Percentiles rank a stretch among this genome's conserved stretches.
Conservation (phyloP, 2,329 filamentous ascomycete species). For the Sarocladium oryzae region DNA sequence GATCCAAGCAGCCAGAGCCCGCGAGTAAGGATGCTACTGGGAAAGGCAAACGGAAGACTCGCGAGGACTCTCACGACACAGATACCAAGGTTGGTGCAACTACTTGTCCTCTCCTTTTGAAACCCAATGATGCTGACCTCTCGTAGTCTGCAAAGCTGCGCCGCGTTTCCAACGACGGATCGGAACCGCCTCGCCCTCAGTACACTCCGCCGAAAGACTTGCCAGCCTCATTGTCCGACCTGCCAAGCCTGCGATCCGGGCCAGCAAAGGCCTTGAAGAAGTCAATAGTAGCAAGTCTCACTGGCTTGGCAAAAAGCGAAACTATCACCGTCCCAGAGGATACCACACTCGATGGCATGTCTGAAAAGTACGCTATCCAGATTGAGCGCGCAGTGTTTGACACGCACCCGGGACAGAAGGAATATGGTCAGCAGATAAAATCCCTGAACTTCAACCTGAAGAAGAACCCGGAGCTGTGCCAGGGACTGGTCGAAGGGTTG, state of each 20-base stretch:
- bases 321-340: slow-evolving; percentile 57
- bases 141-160: slow-evolving; percentile 39
- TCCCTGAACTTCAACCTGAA: slow-evolving; percentile 82
- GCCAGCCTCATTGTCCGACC: slow-evolving; percentile 42
- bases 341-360: slow-evolving; percentile 55
- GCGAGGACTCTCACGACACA: slow-evolving; percentile 49
- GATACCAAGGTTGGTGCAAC: slow-evolving; percentile 44
- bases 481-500: slow-evolving; percentile 65
- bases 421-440: slow-evolving; percentile 60
- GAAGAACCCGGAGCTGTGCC: slow-evolving; percentile 72
- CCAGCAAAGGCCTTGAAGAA: slow-evolving; percentile 66
- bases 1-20: slow-evolving; percentile 6
- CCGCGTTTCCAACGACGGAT: slow-evolving; percentile 47
- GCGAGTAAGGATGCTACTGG: slow-evolving; percentile 31
- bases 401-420: slow-evolving; percentile 43
- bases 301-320: slow-evolving; percentile 59
- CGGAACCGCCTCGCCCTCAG: slow-evolving; percentile 25
- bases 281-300: slow-evolving; percentile 59
- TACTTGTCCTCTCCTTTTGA: background rate
- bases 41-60: slow-evolving; percentile 49
- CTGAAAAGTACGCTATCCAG: slow-evolving; percentile 65
- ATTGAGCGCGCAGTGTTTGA: slow-evolving; percentile 68
- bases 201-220: slow-evolving; percentile 48
- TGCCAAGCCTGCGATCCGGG: slow-evolving; percentile 59
- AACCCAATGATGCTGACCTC: slow-evolving; percentile 10